Percentiles rank a stretch among this genome's conserved stretches.
Conservation (phyloP, 768 basidiomycete species). For the Pleurotus citrinopileatus region DNA sequence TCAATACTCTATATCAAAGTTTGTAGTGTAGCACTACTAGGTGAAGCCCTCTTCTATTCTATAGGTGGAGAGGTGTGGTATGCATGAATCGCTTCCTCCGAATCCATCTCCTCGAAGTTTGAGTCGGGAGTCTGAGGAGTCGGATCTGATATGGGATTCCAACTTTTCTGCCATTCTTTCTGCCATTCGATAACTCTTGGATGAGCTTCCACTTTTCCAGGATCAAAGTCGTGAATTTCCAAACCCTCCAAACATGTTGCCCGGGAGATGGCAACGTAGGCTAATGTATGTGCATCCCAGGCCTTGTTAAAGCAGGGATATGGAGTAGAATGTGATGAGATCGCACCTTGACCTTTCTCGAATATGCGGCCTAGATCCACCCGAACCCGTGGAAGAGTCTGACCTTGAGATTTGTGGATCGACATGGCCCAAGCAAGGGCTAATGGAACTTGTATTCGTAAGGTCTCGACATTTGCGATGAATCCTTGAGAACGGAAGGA, state of each 20-base stretch:
- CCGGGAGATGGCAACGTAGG: constrained; percentile 69
- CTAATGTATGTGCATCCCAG: constrained; percentile 25
- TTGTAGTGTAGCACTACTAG: too few relatives aligned
- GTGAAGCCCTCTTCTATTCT: too few relatives aligned
- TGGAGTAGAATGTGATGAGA: background rate
- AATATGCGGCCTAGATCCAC: constrained; percentile 73
- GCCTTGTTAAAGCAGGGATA: background rate
- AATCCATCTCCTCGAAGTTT: constrained; percentile 22
- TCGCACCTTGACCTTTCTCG: constrained; percentile 65
- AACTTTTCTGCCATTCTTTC: too few relatives aligned
- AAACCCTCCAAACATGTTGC: constrained; percentile 62
- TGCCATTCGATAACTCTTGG: constrained; percentile 57
- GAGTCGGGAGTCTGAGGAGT: too few relatives aligned
- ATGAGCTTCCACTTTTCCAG: constrained; percentile 55
- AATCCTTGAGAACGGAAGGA: constrained; percentile 58
- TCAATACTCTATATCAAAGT: too few relatives aligned
- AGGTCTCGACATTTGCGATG: constrained; percentile 54
- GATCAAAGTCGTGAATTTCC: constrained; percentile 60
- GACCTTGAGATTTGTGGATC: constrained; percentile 89
- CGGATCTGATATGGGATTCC: too few relatives aligned
- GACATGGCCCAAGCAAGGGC: constrained; percentile 78
- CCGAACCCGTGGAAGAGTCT: constrained; percentile 77
- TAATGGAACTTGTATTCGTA: constrained; percentile 52
- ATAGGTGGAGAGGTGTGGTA: constrained; percentile 12
- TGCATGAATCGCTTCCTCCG: constrained; percentile 18